Evolutionary conservation across 2,329 filamentous ascomycete genomes (phyloP).

Genomic region (Davidsoniella eucalypti): DNA sequence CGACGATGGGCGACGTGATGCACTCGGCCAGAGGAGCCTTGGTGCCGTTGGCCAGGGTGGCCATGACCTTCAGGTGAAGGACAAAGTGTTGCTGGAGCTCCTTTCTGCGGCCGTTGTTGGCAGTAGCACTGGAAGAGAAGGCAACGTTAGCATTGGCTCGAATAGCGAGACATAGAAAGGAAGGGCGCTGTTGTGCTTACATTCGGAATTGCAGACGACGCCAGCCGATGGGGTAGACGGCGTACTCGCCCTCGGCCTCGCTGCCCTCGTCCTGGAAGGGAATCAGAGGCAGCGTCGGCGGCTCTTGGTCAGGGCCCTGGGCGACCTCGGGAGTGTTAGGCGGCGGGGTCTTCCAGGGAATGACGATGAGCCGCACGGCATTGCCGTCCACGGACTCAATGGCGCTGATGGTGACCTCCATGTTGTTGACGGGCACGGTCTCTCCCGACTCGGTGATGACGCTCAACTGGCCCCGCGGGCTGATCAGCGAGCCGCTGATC

Average conservation of each 20-base stretch:
- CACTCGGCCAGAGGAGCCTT: constrained; percentile 72
- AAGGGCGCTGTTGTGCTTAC: constrained; percentile 24
- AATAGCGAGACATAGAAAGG: background rate
- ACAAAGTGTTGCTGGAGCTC: constrained; percentile 95
- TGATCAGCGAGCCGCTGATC: constrained; percentile 75
- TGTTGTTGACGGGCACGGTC: constrained; percentile 61
- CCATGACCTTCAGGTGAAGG: constrained; percentile 70
- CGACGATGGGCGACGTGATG: constrained; percentile 79
- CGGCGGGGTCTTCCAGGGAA: constrained; percentile 92
- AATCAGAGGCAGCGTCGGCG: constrained; percentile 60
- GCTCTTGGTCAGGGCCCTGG: constrained; percentile 63
- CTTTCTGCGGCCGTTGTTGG: constrained; percentile 87
- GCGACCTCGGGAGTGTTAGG: constrained; percentile 54
- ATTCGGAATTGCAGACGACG: constrained; percentile 83
- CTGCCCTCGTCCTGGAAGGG: constrained; percentile 45
- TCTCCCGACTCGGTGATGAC: constrained; percentile 74
- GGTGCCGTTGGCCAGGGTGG: constrained; percentile 65
- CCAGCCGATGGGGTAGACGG: constrained; percentile 87
- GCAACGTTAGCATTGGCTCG: constrained; percentile 13
- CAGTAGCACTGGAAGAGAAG: constrained; percentile 51
- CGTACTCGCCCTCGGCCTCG: constrained; percentile 58
- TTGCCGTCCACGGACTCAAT: constrained; percentile 92
- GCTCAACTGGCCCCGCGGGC: constrained; percentile 61
- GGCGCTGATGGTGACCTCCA: constrained; percentile 79
- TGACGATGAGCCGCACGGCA: constrained; percentile 81